Percentiles rank a stretch among this genome's conserved stretches.
phyloP scores from a whole-genome alignment of 1,284 basidiomycete genomes.

The Phellinidium pouzarii region DNA sequence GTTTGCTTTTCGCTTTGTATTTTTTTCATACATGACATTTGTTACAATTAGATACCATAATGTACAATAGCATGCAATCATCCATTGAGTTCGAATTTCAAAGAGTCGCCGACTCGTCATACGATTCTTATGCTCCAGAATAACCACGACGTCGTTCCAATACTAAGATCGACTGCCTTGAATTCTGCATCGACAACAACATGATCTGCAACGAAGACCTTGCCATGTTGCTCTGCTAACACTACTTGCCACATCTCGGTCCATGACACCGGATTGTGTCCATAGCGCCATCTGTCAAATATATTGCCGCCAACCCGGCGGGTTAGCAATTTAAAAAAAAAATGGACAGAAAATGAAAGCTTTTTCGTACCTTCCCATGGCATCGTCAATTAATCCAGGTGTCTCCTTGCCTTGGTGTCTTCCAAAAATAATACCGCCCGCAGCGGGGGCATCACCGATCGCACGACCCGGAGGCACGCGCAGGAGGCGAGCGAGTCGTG shows the following conservation, averaged over 20 bases:
- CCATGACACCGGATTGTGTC: constrained; percentile 11
- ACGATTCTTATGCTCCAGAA: neutral
- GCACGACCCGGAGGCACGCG: neutral
- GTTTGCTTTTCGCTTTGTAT: neutral
- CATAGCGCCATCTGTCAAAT: constrained; percentile 6
- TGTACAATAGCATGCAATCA: neutral
- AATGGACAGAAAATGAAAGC: neutral
- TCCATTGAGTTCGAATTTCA: neutral
- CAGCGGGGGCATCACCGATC: neutral
- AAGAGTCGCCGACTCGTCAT: neutral
- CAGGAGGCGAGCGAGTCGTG: constrained; percentile 10
- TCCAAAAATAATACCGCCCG: constrained; percentile 14
- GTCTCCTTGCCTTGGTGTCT: constrained; percentile 13
- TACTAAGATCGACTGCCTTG: no score
- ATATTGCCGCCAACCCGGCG: neutral
- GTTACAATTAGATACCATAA: neutral
- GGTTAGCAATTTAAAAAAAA: neutral
- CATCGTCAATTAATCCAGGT: constrained; percentile 8
- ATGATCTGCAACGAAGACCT: neutral
- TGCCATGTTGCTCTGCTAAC: constrained; percentile 10
- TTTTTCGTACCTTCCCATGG: constrained; percentile 10
- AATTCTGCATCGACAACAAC: constrained; percentile 14
- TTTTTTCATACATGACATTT: neutral
- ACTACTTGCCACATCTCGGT: constrained; percentile 11
- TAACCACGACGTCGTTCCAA: no score